Base-by-base conservation (phyloP, 2,329 filamentous ascomycete genomes). In the Nakataea oryzae region DNA sequence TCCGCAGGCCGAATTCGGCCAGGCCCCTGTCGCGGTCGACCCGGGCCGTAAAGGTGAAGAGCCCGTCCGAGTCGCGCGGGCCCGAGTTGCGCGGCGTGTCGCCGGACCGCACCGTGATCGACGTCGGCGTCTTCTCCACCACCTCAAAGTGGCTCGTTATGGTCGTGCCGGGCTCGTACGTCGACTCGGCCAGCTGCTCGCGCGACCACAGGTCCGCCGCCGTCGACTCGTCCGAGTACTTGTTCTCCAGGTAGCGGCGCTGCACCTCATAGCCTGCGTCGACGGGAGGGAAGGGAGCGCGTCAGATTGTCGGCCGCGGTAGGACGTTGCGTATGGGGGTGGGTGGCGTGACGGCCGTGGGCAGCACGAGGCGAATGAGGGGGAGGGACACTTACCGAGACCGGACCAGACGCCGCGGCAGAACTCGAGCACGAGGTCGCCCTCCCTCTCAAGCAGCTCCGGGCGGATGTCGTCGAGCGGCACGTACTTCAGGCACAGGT, bases 141-240 rank as follows among this genome's bases (percentile, higher is more conserved):
- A 90, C 86, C 71, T 90, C 85, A 69, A 90, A 90, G 72, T 90
- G 87, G 70, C 90, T 86, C 3, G 84, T 88, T 63, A 90, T 81
- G 54, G 78, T 70, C 1, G 87, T 88, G 41, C 87, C 87, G 54
- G 80, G 76, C 26, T 85, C 80, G 69, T 90, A 90, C 12, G 67
- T 77, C 63, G 78, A 84, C n/a, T 73, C 67, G 7, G 77, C 71
- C 1, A 90, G 79, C 60, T 86, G 78, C 13, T 79, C 72, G 3
- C 71, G 74, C 2, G 80, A 78, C 86, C 87, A 90, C 1, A 90
- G 79, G 65, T 89, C 84, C 58, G 76, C 69, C 2, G 79, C 75
- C 0, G 86, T 88, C 54, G 81, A 76, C 11, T 82, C 78, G 3
- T 72, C 72, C 60, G 81, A 75, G 70, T 85, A 87, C 69, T 87